A percentile compares a stretch with the other conserved stretches of the same genome.
Conservation (phyloP, 2,329 filamentous ascomycete genomes). For the Parastagonospora nodorum region DNA sequence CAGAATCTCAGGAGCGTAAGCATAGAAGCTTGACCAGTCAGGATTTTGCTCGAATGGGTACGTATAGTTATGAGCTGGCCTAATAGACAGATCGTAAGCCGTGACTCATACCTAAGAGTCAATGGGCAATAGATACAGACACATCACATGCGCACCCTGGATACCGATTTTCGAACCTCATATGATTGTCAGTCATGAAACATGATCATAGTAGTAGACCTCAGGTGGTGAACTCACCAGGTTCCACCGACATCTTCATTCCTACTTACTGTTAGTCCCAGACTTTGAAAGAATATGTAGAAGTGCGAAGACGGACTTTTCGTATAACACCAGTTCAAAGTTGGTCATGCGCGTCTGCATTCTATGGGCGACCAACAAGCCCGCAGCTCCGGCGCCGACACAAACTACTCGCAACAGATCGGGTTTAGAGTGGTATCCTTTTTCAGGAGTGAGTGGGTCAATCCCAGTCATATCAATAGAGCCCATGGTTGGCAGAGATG, state of each 20-base stretch:
- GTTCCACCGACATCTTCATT: not conserved
- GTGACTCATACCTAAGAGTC: no score
- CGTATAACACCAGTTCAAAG: constrained; percentile 24
- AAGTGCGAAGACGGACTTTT: no score
- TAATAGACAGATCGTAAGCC: not conserved
- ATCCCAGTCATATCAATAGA: no score
- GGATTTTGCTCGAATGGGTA: constrained; percentile 49
- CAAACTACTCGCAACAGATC: constrained; percentile 34
- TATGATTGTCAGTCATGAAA: not conserved
- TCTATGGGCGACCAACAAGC: constrained; percentile 51
- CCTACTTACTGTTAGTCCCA: no score
- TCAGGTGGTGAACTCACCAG: not conserved
- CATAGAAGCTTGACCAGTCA: not conserved
- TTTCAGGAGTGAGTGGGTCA: no score
- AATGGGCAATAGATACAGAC: not conserved
- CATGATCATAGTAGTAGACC: constrained; percentile 42
- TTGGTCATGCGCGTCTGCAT: constrained; percentile 46
- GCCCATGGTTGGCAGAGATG: no score
- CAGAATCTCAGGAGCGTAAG: constrained; percentile 44
- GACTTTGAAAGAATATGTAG: no score
- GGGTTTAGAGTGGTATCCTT: constrained; percentile 10
- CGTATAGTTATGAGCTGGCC: constrained; percentile 36
- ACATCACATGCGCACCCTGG: constrained; percentile 22
- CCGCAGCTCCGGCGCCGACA: constrained; percentile 52
- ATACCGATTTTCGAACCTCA: constrained; percentile 33